These are phyloP conservation scores for Seiridium cupressi DNA, from an alignment of 2,329 filamentous ascomycete genomes.

Conservation along the genomic window DNA sequence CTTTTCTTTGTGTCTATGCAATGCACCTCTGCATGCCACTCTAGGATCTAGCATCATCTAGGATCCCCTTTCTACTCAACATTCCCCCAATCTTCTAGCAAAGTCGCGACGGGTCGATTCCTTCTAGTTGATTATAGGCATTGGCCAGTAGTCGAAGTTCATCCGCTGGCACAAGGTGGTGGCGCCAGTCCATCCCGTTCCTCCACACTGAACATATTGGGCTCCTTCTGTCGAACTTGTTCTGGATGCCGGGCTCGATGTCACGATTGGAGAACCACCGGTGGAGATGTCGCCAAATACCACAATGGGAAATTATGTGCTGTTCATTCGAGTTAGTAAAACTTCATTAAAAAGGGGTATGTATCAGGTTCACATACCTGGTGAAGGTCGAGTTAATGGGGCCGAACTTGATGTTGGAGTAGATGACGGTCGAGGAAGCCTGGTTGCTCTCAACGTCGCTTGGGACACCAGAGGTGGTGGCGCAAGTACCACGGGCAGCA, in stretches of 20 bases:
- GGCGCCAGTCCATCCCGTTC: conserved; percentile 32
- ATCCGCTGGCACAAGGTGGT: conserved; percentile 39
- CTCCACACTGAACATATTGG: conserved; percentile 38
- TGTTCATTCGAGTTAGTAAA: neutral
- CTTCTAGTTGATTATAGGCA: conserved; percentile 22
- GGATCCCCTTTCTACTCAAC: neutral
- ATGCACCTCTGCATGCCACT: neutral
- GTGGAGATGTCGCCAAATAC: neutral
- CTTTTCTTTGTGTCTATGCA: neutral
- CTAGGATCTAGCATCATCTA: neutral
- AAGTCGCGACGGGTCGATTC: neutral
- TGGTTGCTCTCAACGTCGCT: conserved; percentile 35
- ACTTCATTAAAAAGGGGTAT: neutral
- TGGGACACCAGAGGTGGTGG: conserved; percentile 42
- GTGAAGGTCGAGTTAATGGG: conserved; percentile 43
- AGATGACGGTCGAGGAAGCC: conserved; percentile 38
- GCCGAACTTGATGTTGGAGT: conserved; percentile 49
- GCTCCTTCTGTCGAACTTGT: neutral
- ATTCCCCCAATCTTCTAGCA: neutral
- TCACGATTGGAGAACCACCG: neutral
- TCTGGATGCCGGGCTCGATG: neutral
- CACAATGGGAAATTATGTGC: neutral
- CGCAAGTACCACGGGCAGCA: conserved; percentile 45
- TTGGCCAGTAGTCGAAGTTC: conserved; percentile 41
- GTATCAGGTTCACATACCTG: neutral